Evolutionary conservation across 371 early-diverging fungal species (phyloP), one percentile per base, ranked within the genome.

Genomic region (Lichtheimia corymbifera): DNA sequence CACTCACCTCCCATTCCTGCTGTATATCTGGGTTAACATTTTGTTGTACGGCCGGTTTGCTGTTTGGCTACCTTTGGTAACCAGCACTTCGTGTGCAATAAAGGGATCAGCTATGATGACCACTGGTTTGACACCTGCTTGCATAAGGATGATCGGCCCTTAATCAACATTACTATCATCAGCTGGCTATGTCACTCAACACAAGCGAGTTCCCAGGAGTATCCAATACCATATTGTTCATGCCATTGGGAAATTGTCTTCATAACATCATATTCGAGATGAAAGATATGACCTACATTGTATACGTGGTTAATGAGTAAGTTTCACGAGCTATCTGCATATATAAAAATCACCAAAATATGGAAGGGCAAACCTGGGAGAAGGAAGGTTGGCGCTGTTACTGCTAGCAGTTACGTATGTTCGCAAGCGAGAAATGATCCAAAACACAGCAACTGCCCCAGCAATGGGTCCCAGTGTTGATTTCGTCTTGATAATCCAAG

Each of bases 31-130:
- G 17, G 50, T 42, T 13, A 17, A 51, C 28, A 59, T 60, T 7
- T 53, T 49, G 22, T 67, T 59, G 28, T 43, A 63, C 15, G 67
- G 55, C 50, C 67, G 22, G 14, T 51, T 24, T 4, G 67, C 62
- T 2, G 67, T 67, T 17, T 49, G 17, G n/a, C 60, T 59, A 14
- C 67, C 67, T 4, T 59, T 49, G 18, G 55, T 67, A 17, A 47
- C 49, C 41, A 69, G 62, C 0, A 69, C 52, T 14, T 69, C 70
- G 52, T 69, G 70, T 5, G 70, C 70, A 7, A 69, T 41, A 14
- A 47, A 15, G n/a, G 65, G 63, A 30, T 69, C 70, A 11, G 58
- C 40, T 41, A 69, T 62, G 28, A 62, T 53, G 9, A 69, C 44
- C 62, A 61, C 64, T 7, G 45, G 24, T 22, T 62, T 50, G n/a